phyloP scores from a whole-genome alignment of 805 yeast species.

The Saccharomyces kudriavzevii region DNA sequence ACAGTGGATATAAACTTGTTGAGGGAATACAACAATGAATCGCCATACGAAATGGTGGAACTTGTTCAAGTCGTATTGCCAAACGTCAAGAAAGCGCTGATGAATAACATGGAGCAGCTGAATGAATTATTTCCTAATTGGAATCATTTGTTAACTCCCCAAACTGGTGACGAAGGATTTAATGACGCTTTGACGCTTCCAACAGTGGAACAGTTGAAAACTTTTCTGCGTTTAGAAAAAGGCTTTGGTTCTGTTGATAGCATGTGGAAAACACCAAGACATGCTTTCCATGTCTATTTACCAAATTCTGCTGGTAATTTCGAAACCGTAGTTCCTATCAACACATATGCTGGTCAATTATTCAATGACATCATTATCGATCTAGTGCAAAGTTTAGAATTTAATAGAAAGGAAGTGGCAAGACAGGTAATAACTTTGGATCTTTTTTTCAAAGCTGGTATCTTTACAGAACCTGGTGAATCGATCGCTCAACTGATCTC shows the following conservation, averaged over 20 bases:
- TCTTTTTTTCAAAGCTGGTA: slow-evolving; percentile 54
- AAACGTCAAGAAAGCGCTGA: slow-evolving; percentile 35
- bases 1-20: slow-evolving; percentile 16
- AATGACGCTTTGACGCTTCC: slow-evolving; percentile 32
- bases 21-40: slow-evolving; percentile 20
- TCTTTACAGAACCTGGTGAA: slow-evolving; percentile 68
- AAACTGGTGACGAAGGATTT: slow-evolving; percentile 27
- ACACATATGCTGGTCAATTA: slow-evolving; percentile 48
- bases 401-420: slow-evolving; percentile 81
- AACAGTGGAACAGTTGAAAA: slow-evolving; percentile 29
- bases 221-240: slow-evolving; percentile 28
- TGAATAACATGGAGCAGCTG: slow-evolving; percentile 37
- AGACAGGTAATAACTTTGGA: slow-evolving; percentile 72
- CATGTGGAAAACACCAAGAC: slow-evolving; percentile 60
- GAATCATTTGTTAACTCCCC: slow-evolving; percentile 28
- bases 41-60: slow-evolving; percentile 45
- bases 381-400: slow-evolving; percentile 70
- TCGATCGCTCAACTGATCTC: slow-evolving; percentile 61
- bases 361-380: slow-evolving; percentile 72
- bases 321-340: slow-evolving; percentile 56
- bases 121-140: slow-evolving; percentile 35
- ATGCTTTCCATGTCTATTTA: slow-evolving; percentile 52
- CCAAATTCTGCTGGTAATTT: slow-evolving; percentile 43
- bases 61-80: slow-evolving; percentile 46
- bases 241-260: slow-evolving; percentile 49